These are phyloP conservation scores for Leishmania guyanensis DNA, from an alignment of 208 protist genomes.

Conservation along the genomic window DNA sequence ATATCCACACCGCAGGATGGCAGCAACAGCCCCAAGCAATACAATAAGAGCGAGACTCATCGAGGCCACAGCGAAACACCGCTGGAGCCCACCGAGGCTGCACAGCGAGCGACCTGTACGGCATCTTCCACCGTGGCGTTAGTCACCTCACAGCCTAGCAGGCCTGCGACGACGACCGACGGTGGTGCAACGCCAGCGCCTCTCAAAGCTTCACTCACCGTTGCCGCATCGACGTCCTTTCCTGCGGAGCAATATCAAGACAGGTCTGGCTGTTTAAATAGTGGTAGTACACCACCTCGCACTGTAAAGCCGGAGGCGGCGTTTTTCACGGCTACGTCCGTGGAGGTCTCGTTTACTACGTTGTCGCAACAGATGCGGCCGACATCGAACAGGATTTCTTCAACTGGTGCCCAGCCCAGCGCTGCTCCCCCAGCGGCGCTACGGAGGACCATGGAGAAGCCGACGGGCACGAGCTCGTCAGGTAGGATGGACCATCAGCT, in stretches of 20 bases:
- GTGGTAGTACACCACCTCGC: not conserved
- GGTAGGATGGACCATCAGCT: not conserved
- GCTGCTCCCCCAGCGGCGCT: not conserved
- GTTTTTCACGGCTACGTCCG: not conserved
- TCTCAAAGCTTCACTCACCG: not conserved
- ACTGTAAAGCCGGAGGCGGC: not conserved
- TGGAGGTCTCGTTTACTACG: not conserved
- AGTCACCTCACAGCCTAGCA: not conserved
- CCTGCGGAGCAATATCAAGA: not conserved
- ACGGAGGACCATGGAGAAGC: not conserved
- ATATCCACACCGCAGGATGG: not conserved
- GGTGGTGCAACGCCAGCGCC: not conserved
- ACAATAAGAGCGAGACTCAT: not conserved
- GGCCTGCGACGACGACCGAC: not conserved
- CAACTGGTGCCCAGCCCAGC: not conserved
- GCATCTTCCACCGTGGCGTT: not conserved
- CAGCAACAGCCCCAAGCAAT: not conserved
- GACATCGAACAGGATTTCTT: not conserved
- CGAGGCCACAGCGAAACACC: not conserved
- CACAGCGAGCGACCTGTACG: not conserved
- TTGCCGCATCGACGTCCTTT: not conserved
- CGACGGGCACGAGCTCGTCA: not conserved
- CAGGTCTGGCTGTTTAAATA: not conserved
- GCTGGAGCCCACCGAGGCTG: not conserved
- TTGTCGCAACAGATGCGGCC: not conserved